These are phyloP conservation scores for Entomortierella parvispora DNA, from an alignment of 192 early-diverging fungal species.

Conservation along the genomic window DNA sequence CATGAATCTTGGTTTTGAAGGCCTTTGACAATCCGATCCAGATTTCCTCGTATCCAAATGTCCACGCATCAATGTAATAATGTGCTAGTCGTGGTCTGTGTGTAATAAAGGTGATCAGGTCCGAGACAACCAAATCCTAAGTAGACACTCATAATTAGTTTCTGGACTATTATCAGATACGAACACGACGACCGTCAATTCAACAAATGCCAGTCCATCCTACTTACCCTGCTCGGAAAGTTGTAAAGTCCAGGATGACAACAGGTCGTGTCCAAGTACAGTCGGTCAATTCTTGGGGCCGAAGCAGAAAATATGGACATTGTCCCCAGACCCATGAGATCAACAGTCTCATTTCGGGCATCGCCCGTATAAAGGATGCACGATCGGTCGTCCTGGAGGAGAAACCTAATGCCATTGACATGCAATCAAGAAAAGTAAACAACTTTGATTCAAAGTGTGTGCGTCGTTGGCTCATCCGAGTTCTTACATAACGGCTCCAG, in stretches of 20 bases:
- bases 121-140: conserved; percentile 22
- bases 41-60: conserved; percentile 59
- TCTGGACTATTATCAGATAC: neutral
- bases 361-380: conserved; percentile 46
- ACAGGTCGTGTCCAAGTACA: conserved; percentile 65
- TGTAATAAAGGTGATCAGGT: conserved; percentile 42
- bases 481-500: conserved; percentile 61
- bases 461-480: neutral
- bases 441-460: no score
- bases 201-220: neutral
- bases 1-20: conserved; percentile 52
- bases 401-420: conserved; percentile 13
- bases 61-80: conserved; percentile 57
- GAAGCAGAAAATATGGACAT: conserved; percentile 25
- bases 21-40: conserved; percentile 55
- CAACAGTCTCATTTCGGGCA: conserved; percentile 30
- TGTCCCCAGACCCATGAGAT: conserved; percentile 15
- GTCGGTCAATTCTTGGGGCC: conserved; percentile 33
- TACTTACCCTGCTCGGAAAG: conserved; percentile 54
- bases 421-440: neutral
- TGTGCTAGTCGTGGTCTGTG: conserved; percentile 30
- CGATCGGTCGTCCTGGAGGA: conserved; percentile 36
- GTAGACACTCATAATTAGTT: neutral
- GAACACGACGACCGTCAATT: neutral
- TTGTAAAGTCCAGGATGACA: conserved; percentile 39